Evolutionary conservation across 352 stramenopile genomes (phyloP), one percentile per base, ranked within the genome.

Genomic region (Pythium sp.): DNA sequence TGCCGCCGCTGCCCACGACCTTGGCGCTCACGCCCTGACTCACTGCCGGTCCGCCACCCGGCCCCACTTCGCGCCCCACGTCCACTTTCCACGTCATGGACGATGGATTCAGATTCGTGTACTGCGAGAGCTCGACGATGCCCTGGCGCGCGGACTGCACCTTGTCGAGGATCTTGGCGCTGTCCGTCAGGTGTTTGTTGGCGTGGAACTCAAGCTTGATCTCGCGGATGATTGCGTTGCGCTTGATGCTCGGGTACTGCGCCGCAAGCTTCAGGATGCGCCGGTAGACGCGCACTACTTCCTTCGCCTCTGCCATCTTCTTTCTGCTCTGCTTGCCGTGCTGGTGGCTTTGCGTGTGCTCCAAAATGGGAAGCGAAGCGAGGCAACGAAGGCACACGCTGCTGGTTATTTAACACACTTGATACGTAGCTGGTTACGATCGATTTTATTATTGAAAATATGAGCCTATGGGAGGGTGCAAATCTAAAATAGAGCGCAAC

Each of bases 181-280:
- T 65, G 65, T 92, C 84, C 38, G 82, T 85, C 41, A 93, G 68
- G 47, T 67, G 34, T 74, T 93, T 90, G 74, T 84, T 89, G 34
- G 86, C 81, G 69, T 93, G 87, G 77, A 94, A 94, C 72, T 95
- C 83, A 49, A 79, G 73, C 74, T 93, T 92, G 73, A 95, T 93
- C 72, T 97, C 90, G 38, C 75, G 72, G 58, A 94, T 76, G 65
- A 96, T 89, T 15, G 86, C 82, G 49, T 91, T 77, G 58, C 86
- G 84, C 81, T 95, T 95, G 68, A 95, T 64, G 79, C 87, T 95
- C 68, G 87, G 87, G 72, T 93, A 95, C 57, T 80, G 77, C 72
- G 88, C 81, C 56, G 83, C 87, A 62, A 95, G 75, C 86, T 94
- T 90, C 56, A 96, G 83, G 51, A 97, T 84, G 61, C 77, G 84